phyloP scores from a whole-genome alignment of 129 eudicot species.

The Escallonia rubra region DNA sequence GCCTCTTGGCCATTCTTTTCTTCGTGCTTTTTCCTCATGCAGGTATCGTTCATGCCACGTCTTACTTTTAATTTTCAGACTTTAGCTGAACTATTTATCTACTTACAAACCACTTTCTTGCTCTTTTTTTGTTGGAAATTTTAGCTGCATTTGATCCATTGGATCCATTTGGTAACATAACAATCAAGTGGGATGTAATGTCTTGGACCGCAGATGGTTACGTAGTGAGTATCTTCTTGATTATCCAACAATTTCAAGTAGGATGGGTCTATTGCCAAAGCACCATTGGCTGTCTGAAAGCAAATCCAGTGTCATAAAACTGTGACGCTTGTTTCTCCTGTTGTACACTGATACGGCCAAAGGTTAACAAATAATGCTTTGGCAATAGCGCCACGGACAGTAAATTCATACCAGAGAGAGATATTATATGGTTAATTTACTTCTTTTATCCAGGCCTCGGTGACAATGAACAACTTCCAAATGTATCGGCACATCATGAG shows the following conservation, averaged over 20 bases:
- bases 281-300: not conserved
- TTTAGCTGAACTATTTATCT: no score
- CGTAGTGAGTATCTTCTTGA: slow-evolving; percentile 47
- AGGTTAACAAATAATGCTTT: no score
- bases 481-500: slow-evolving; percentile 78
- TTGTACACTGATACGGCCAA: no score
- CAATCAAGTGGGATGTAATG: slow-evolving; percentile 87
- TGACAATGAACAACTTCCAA: slow-evolving; percentile 81
- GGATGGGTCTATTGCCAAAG: not conserved
- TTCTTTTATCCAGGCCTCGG: slow-evolving; percentile 51
- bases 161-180: slow-evolving; percentile 90
- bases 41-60: no score
- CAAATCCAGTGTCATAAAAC: not conserved
- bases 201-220: slow-evolving; percentile 94
- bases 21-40: no score
- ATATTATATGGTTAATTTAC: not conserved
- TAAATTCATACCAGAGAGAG: not conserved
- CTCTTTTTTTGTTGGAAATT: not conserved
- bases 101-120: no score
- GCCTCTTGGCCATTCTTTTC: no score
- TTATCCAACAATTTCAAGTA: not conserved
- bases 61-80: no score
- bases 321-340: no score
- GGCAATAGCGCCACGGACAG: not conserved
- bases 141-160: slow-evolving; percentile 90